Base-by-base conservation (phyloP, 805 yeast genomes). In the Sugiyamaella lignohabitans region DNA sequence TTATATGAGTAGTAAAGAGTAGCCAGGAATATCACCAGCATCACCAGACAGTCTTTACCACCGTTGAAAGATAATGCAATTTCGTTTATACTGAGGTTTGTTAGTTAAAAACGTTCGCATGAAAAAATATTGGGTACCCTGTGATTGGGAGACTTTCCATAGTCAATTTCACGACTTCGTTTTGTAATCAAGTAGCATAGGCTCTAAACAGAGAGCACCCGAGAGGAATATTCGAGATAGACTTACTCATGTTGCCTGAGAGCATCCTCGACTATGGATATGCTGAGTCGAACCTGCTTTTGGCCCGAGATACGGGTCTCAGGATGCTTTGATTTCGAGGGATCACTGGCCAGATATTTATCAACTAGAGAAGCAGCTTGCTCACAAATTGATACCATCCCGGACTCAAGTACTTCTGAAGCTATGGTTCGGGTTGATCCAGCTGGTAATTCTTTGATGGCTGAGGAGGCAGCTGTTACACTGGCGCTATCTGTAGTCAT, bases 31-130 rank as follows among this genome's bases (percentile, higher is more conserved):
- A 93, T 59, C 14, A 87, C 69, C 46, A 93, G 72, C 83, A 91
- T 79, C 27, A 89, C 97, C 40, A 89, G 76, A 58, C 98, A 93
- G 66, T 93, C 98, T 60, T 93, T 93, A 1, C 98, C 98, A 8
- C 98, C 98, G 61, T 93, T 93, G 64, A 84, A 93, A 2, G 95
- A 84, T 11, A 93, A 71, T 0, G 97, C 83, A 11, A 65, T 51
- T 38, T 62, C 54, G 1, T 53, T 51, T 4, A 52, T 37, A 5
- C 49, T 43, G 4, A 20, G 23, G 48, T 11, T 21, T 18, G 16
- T 14, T 14, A 8, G 21, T 27, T 27, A 8, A 14, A 8, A 8
- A 27, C 14, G 32, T 27, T 27, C 32, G 32, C 11, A 27, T 18
- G 22, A 16, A 17, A 18, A 35, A 8, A 16, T 10, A 35, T 35